These are phyloP conservation scores for Endoconidiophora laricicola DNA, from an alignment of 2,329 filamentous ascomycete genomes.

Conservation along the genomic window DNA sequence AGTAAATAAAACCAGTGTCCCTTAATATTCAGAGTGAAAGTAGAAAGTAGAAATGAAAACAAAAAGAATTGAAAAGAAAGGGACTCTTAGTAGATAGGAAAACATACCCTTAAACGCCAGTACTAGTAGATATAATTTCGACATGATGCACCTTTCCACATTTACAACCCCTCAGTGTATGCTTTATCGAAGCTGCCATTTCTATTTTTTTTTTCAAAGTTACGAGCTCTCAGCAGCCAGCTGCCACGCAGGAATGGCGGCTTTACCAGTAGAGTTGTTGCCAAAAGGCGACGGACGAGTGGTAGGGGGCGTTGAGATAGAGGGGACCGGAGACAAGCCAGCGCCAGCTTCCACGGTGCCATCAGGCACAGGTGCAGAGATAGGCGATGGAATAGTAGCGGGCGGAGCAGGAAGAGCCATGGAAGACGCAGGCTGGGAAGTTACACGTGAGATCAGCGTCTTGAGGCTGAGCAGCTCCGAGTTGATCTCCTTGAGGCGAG, in stretches of 20 bases:
- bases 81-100: neutral
- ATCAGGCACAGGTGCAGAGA: neutral
- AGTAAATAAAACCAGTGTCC: too few relatives aligned
- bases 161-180: neutral
- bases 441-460: constrained; percentile 56
- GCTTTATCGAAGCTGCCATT: neutral
- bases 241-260: constrained; percentile 67
- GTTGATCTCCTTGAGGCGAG: constrained; percentile 67
- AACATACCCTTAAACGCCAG: neutral
- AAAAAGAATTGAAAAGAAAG: neutral
- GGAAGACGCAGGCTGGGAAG: constrained; percentile 19
- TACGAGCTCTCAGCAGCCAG: constrained; percentile 30
- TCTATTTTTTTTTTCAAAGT: neutral
- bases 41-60: neutral
- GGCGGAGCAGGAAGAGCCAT: constrained; percentile 13
- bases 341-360: neutral
- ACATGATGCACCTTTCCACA: neutral
- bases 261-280: constrained; percentile 28
- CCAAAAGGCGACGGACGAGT: constrained; percentile 15
- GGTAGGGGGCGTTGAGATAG: neutral
- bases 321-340: neutral
- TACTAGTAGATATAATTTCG: neutral
- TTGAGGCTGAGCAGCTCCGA: constrained; percentile 84
- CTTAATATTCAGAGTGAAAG: too few relatives aligned
- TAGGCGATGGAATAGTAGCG: neutral